Base-by-base conservation (phyloP, 2,329 filamentous ascomycete species). In the Cryoendolithus antarcticus region DNA sequence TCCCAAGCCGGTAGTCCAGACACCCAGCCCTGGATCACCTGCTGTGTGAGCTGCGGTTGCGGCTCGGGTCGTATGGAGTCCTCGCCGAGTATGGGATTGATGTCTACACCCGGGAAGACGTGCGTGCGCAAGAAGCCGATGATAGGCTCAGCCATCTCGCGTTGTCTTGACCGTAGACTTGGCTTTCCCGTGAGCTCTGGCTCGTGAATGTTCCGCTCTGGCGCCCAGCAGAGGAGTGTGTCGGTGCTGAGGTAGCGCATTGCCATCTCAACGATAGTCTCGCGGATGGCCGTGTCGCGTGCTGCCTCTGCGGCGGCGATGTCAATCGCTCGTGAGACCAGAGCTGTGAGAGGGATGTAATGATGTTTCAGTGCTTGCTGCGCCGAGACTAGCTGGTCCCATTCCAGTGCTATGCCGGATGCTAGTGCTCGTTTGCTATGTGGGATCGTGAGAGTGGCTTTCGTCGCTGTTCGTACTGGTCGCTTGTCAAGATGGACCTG, bases 221-320 rank as follows among this genome's bases (percentile, higher is more conserved):
- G 79, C 11, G 76, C 86, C 84, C 86, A 94, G 72, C 89, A 96
- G 2, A 98, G 75, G 29, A 96, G 65, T 0, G 85, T 88, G 63
- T 98, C 91, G 1, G 91, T 96, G 52, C 86, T 79, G 19, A 98
- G 72, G 61, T 96, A 96, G 34, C 82, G 75, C 70, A 96, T 74
- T 37, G 91, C 64, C 46, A 76, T 79, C 12, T 66, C 68, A 9
- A 81, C 65, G 34, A 95, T 77, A 31, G 72, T 66, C 1, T 71
- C 58, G 30, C 88, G 72, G 30, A 82, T 69, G 15, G 68, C 65
- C 10, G 53, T 57, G 31, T 67, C 60, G 3, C 67, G 69, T 7
- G 61, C 48, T 0, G 57, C 58, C 48, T 93, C 84, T 49, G 86
- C 80, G 12, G 70, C 70, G 35, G 69, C 70, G 40, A 96, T 83